These are phyloP conservation scores for Rhododendron williamsianum DNA, from an alignment of 148 eudicot genomes.

Conservation along the genomic window DNA sequence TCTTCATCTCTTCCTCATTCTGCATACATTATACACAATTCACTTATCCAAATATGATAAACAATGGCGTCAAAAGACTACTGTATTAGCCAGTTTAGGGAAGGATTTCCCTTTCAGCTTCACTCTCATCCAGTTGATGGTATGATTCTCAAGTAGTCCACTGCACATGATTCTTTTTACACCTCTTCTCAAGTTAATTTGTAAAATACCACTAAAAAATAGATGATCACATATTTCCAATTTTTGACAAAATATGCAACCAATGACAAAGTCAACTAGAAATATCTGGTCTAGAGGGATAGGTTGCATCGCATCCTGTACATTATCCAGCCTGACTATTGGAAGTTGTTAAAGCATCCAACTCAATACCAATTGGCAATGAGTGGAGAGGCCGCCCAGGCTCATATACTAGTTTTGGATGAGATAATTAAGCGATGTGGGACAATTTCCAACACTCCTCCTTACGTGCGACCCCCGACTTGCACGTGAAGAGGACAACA, in stretches of 20 bases:
- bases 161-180: neutral
- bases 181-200: neutral
- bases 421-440: too few relatives aligned
- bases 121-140: constrained; percentile 4
- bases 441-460: too few relatives aligned
- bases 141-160: neutral
- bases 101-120: neutral
- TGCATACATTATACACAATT: neutral
- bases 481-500: too few relatives aligned
- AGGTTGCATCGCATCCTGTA: neutral
- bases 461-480: too few relatives aligned
- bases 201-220: neutral
- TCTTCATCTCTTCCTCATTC: neutral
- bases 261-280: neutral
- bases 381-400: too few relatives aligned
- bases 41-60: neutral
- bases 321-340: neutral
- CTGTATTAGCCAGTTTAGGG: neutral
- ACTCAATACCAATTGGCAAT: too few relatives aligned
- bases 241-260: neutral
- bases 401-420: too few relatives aligned
- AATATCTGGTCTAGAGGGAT: neutral
- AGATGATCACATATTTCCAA: neutral
- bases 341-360: neutral
- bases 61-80: neutral